Base-by-base conservation (phyloP, 805 yeast genomes). In the Candida montana region DNA sequence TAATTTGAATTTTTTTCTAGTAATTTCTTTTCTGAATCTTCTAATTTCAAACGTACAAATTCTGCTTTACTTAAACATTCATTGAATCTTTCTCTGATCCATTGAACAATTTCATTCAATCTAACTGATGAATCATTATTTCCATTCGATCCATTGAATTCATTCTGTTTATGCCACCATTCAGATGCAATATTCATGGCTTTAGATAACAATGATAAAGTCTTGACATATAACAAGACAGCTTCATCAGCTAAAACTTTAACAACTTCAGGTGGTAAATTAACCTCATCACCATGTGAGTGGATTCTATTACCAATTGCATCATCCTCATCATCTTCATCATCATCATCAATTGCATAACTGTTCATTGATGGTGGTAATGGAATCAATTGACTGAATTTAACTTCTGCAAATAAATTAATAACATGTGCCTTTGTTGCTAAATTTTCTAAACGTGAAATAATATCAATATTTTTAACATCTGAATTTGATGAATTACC, bases 361-460 rank as follows among this genome's bases (percentile, higher is more conserved):
- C 60, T 61, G 30, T 52, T 48, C 8, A 57, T 42, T 3, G 59
- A 55, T 13, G 66, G 67, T 2, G 87, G 83, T 20, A 80, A 68
- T 9, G 96, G 96, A 29, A 83, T 76, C 51, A 90, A 68, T 64
- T 91, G 97, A 32, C 83, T 72, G 54, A 82, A 87, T 62, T 93
- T 93, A 21, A 88, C 89, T 51, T 89, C 96, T 0, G 97, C 98
- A 67, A 83, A 89, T 26, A 88, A 69, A 48, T 81, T 79, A 17
- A 93, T 80, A 0, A 95, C 95, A 57, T 89, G 93, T 0, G 96
- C 88, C 65, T 88, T 89, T 1, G 96, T 88, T 2, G 95, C 88
- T 34, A 88, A 65, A 1, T 79, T 69, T 59, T 89, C 96, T 45
- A 90, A 67, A 41, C 71, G 68, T 21, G 56, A 51, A 7, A 73